Conservation (phyloP, 2,329 filamentous ascomycete genomes). For the Aspergillus glaucus region DNA sequence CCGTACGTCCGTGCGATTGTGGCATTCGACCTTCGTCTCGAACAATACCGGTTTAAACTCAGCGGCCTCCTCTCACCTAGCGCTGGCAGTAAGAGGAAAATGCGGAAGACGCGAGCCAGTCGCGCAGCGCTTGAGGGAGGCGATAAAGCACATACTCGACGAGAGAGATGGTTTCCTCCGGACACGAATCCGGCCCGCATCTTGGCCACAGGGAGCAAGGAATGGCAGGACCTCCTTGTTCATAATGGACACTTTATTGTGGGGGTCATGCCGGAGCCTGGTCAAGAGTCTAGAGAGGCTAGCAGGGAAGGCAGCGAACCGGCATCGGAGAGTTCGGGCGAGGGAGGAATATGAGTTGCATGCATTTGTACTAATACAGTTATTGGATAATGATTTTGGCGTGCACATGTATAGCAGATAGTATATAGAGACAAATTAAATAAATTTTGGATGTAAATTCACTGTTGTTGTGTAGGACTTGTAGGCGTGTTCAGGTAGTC, state of each 20-base stretch:
- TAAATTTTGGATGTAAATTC: not conserved
- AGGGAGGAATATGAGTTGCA: conserved; percentile 8
- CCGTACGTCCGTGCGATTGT: conserved; percentile 87
- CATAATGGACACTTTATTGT: conserved; percentile 27
- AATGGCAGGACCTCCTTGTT: conserved; percentile 35
- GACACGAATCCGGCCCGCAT: conserved; percentile 56
- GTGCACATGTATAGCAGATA: not conserved
- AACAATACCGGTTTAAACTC: conserved; percentile 59
- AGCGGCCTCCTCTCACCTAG: conserved; percentile 58
- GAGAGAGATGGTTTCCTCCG: conserved; percentile 65
- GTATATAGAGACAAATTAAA: not conserved
- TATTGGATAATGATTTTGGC: not conserved
- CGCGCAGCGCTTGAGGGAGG: conserved; percentile 73
- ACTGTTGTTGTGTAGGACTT: not conserved
- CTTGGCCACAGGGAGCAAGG: conserved; percentile 54
- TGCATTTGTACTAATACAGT: not conserved
- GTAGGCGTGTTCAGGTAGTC: not conserved
- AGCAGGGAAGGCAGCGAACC: conserved; percentile 9
- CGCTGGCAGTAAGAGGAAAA: conserved; percentile 48
- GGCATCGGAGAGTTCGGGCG: conserved; percentile 12
- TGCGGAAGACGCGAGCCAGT: conserved; percentile 66
- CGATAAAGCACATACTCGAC: conserved; percentile 57
- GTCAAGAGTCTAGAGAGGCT: too few species aligned
- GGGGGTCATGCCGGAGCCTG: conserved; percentile 4
- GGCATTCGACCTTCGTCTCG: conserved; percentile 64